phyloP scores from a whole-genome alignment of 75 land plant species.

The Pinus taeda region DNA sequence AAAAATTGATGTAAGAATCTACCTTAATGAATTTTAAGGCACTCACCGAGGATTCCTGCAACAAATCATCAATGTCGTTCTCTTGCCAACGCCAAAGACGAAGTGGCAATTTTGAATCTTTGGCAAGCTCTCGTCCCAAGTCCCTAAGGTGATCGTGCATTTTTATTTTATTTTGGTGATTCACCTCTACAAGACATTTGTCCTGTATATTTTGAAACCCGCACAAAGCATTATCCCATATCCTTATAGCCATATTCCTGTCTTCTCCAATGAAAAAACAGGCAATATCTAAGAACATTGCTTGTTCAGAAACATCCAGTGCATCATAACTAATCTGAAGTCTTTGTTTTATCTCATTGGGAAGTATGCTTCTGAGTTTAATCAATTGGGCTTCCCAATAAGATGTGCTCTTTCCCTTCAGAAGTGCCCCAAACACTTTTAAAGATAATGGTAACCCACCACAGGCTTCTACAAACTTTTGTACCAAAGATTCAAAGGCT shows the following conservation, averaged over 20 bases:
- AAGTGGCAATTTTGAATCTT: not conserved
- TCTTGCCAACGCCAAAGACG: not conserved
- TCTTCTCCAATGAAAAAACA: not conserved
- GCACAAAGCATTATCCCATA: not conserved
- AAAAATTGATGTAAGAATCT: too few species aligned
- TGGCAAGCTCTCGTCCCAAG: conserved; percentile 1
- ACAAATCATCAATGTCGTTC: too few species aligned
- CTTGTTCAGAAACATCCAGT: not conserved
- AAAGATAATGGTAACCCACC: not conserved
- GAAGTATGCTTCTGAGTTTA: not conserved
- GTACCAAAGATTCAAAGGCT: not conserved
- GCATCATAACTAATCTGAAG: not conserved
- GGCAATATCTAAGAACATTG: not conserved
- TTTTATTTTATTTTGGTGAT: not conserved
- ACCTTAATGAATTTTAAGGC: too few species aligned
- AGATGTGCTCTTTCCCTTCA: not conserved
- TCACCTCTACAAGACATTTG: not conserved
- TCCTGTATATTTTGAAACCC: not conserved
- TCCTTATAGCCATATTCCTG: not conserved
- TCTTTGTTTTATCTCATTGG: not conserved
- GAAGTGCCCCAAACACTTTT: not conserved
- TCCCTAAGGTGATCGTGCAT: not conserved
- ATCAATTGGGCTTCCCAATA: not conserved
- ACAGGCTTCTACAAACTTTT: not conserved
- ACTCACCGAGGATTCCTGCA: too few species aligned